phyloP scores from a whole-genome alignment of 2,329 filamentous ascomycete genomes.

The Lasiodiplodia sp. region DNA sequence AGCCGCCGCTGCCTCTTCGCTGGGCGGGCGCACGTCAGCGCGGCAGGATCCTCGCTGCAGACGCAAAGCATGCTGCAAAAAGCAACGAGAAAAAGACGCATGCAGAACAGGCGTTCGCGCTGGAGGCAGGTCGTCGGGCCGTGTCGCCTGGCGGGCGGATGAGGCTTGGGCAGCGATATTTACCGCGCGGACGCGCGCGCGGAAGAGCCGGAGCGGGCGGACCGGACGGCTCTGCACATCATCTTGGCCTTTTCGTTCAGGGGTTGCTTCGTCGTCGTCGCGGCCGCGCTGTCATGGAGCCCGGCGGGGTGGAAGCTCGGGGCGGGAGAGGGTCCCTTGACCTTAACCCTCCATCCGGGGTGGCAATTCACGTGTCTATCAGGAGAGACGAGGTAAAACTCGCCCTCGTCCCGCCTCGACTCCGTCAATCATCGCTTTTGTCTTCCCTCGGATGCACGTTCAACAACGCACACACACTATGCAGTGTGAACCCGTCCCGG shows the following conservation, averaged over 20 bases:
- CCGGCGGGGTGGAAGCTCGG: conserved; percentile 23
- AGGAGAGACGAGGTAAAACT: conserved; percentile 26
- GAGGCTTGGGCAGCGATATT: conserved; percentile 20
- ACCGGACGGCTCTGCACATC: conserved; percentile 25
- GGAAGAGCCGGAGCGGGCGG: conserved; percentile 1
- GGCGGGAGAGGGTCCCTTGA: conserved; percentile 2
- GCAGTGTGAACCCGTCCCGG: background rate
- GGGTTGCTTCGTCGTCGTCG: background rate
- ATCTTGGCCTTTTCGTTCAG: conserved; percentile 9
- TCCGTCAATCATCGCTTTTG: background rate
- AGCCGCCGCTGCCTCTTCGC: background rate
- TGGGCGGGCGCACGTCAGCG: conserved; percentile 7
- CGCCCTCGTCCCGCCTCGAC: conserved; percentile 9
- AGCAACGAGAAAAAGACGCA: background rate
- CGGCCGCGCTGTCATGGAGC: background rate
- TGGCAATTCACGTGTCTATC: conserved; percentile 23
- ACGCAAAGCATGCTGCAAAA: conserved; percentile 16
- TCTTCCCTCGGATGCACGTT: background rate
- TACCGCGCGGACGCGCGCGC: conserved; percentile 12
- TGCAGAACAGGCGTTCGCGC: conserved; percentile 12
- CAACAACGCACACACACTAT: background rate
- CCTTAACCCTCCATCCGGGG: background rate
- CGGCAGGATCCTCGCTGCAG: conserved; percentile 9
- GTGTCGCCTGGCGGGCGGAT: conserved; percentile 18
- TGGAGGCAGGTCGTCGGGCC: conserved; percentile 13